These are phyloP conservation scores for Ichthyophthirius multifiliis DNA, from an alignment of 169 alveolate species.

Conservation along the genomic window DNA sequence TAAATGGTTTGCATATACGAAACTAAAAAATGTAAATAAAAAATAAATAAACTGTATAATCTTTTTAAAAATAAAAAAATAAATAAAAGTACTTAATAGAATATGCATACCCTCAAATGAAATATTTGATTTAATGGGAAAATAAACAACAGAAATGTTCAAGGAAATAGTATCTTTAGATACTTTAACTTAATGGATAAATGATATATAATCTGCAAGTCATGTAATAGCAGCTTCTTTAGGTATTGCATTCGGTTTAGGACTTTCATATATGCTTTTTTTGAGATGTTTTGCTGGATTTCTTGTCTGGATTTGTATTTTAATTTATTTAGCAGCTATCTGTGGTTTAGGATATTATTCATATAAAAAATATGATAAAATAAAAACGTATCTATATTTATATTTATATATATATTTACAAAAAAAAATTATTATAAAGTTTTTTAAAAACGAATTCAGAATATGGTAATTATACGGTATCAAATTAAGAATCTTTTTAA, in stretches of 20 bases:
- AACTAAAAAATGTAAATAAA: not conserved
- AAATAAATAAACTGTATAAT: not conserved
- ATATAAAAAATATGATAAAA: not conserved
- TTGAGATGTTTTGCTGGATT: constrained; percentile 5
- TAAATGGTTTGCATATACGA: not conserved
- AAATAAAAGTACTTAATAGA: not conserved
- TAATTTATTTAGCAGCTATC: not conserved
- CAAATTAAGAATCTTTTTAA: not conserved
- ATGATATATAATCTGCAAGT: not conserved
- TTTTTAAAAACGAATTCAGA: not conserved
- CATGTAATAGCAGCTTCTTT: not conserved
- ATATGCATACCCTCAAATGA: not conserved
- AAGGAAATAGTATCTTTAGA: not conserved
- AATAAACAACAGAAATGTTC: not conserved
- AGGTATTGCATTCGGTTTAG: constrained; percentile 12
- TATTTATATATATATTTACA: not conserved
- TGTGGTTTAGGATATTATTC: not conserved
- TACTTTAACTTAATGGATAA: not conserved
- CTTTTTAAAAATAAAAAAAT: not conserved
- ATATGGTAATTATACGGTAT: not conserved
- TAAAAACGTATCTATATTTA: not conserved
- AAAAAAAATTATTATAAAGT: not conserved
- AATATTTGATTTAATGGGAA: not conserved
- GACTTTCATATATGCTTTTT: constrained; percentile 6
- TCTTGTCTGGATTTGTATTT: not conserved